Base-by-base conservation (phyloP, 2,329 filamentous ascomycete species). In the Fusarium sp. region DNA sequence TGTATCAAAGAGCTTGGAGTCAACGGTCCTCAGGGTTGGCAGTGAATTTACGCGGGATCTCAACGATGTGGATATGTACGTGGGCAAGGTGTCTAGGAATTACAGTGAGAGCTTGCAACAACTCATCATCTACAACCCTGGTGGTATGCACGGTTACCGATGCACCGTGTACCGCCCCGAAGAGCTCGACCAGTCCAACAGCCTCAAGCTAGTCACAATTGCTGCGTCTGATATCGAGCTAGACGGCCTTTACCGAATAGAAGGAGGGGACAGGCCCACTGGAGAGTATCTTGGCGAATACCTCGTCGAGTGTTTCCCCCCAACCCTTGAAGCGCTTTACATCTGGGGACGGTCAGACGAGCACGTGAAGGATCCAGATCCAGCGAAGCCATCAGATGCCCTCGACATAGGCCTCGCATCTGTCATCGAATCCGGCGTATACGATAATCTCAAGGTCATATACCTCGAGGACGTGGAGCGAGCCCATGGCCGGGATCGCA, bases 401-500 rank as follows among this genome's bases (percentile, higher is more conserved):
- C 20, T 68, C 9, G 70, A 72, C 18, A 23, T 21, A 28, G 18
- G 28, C 2, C 26, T 72, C 7, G 46, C 68, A 0, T 11, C 26
- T 6, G 6, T 72, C 8, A 69, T 72, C 3, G 31, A 59, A 8
- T 44, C 52, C 4, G 43, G 58, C 0, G 6, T 18, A 2, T 38
- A 31, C 31, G 13, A 46, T 43, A 29, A 62, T 4, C 64, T 71
- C 1, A 49, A 46, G n/a, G 65, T 37, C 28, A 7, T 72, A 0
- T 72, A 72, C 21, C 21, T 72, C 3, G 28, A 72, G 10, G 18
- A 49, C 0, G 41, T 63, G 2, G 70, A 72, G 18, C 23, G 24
- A 5, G 8, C 55, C 6, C 37, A 54, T 3, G 6, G n/a, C 2
- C 23, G 13, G 18, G 3, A 2, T 5, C 5, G 28, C 2, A 8